These are phyloP conservation scores for Talaromyces liani DNA, from an alignment of 495 filamentous ascomycete genomes.

Conservation along the genomic window DNA sequence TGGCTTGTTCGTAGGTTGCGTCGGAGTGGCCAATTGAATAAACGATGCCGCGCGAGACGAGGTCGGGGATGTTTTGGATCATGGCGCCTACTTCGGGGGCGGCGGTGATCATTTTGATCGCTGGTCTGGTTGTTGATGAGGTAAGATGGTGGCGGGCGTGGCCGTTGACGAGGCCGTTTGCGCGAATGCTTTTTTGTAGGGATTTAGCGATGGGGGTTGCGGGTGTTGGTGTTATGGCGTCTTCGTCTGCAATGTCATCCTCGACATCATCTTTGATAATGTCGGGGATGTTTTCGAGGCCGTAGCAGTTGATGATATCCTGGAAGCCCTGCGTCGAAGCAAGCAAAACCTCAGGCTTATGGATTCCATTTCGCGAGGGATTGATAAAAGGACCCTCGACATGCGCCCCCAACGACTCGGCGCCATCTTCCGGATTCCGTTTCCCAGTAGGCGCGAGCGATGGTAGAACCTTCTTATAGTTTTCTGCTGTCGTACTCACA, in stretches of 20 bases:
- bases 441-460: slow-evolving; percentile 61
- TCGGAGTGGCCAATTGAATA: slow-evolving; percentile 78
- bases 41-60: slow-evolving; percentile 54
- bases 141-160: not conserved
- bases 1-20: slow-evolving; percentile 68
- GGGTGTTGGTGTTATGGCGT: slow-evolving; percentile 1
- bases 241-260: slow-evolving; percentile 6
- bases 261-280: not conserved
- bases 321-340: slow-evolving; percentile 34
- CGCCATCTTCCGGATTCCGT: slow-evolving; percentile 47
- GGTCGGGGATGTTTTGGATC: slow-evolving; percentile 49
- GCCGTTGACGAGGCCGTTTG: slow-evolving; percentile 1
- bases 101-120: slow-evolving; percentile 70
- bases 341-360: slow-evolving; percentile 60
- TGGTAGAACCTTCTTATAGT: slow-evolving; percentile 67
- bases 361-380: slow-evolving; percentile 62
- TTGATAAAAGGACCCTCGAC: slow-evolving; percentile 79
- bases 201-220: slow-evolving; percentile 1
- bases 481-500: slow-evolving; percentile 53
- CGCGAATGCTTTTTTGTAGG: not conserved
- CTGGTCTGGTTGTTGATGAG: slow-evolving; percentile 11
- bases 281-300: slow-evolving; percentile 46
- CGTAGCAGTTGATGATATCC: slow-evolving; percentile 63
- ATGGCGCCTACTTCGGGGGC: slow-evolving; percentile 70
- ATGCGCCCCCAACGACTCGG: slow-evolving; percentile 78